Evolutionary conservation across 441 rosid species (phyloP).

Genomic region (Pelargonium cotyledonis): DNA sequence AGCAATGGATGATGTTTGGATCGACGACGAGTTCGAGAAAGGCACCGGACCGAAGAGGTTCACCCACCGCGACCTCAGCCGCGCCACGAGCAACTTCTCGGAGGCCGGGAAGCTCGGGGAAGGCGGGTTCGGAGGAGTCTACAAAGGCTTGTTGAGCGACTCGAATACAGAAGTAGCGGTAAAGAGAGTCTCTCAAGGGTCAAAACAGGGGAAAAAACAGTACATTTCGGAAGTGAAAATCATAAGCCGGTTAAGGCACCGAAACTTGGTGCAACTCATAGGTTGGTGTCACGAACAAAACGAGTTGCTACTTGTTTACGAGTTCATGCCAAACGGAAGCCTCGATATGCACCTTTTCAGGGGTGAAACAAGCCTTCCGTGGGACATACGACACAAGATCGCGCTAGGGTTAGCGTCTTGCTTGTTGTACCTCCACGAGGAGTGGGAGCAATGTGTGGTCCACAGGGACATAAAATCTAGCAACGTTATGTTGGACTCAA

Average conservation of each 20-base stretch:
- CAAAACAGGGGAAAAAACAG: slow-evolving; percentile 55
- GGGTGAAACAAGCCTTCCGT: slow-evolving; percentile 28
- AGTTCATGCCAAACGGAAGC: slow-evolving; percentile 54
- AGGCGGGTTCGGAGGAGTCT: slow-evolving; percentile 48
- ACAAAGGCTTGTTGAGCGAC: slow-evolving; percentile 33
- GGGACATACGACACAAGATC: slow-evolving; percentile 52
- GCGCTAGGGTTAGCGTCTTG: slow-evolving; percentile 59
- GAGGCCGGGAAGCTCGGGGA: slow-evolving; percentile 44
- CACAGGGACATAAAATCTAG: slow-evolving; percentile 73
- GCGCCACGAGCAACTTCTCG: slow-evolving; percentile 29
- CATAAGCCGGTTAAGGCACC: slow-evolving; percentile 53
- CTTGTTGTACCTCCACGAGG: slow-evolving; percentile 64
- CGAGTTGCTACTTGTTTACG: too few species aligned
- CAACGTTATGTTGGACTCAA: slow-evolving; percentile 63
- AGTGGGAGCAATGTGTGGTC: slow-evolving; percentile 74
- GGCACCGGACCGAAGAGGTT: slow-evolving; percentile 43
- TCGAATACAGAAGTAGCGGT: slow-evolving; percentile 40
- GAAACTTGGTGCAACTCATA: slow-evolving; percentile 48
- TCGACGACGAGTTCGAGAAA: slow-evolving; percentile 45
- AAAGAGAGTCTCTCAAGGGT: slow-evolving; percentile 43
- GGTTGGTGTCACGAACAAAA: slow-evolving; percentile 63
- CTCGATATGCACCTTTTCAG: slow-evolving; percentile 54
- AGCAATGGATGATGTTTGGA: slow-evolving; percentile 30
- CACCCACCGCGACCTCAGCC: slow-evolving; percentile 25
- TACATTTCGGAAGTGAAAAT: slow-evolving; percentile 48